Evolutionary conservation across 352 stramenopile species (phyloP).

Genomic region (Globisporangium camurandrum): DNA sequence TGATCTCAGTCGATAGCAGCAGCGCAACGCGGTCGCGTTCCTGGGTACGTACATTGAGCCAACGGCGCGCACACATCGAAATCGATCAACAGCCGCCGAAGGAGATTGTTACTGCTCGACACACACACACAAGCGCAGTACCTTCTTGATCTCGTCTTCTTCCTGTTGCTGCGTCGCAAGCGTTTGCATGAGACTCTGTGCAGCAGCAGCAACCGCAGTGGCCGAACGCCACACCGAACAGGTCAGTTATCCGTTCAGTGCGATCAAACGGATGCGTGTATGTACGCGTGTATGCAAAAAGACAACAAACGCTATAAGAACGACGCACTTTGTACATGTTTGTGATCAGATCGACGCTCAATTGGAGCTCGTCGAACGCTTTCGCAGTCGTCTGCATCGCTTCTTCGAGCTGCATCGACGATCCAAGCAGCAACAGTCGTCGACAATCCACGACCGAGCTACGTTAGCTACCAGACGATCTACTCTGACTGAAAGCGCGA

Average conservation of each 20-base stretch:
- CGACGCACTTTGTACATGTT: constrained; percentile 78
- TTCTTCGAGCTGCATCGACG: constrained; percentile 47
- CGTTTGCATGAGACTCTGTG: constrained; percentile 38
- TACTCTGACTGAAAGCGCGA: no score
- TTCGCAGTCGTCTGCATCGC: constrained; percentile 39
- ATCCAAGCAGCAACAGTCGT: background rate
- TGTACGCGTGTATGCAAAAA: background rate
- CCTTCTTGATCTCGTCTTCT: constrained; percentile 49
- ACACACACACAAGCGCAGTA: constrained; percentile 9
- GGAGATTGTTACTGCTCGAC: background rate
- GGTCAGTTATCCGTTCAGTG: background rate
- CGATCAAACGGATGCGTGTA: background rate
- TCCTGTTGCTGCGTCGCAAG: constrained; percentile 41
- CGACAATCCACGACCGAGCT: background rate
- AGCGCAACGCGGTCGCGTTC: constrained; percentile 46
- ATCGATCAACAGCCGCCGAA: no score
- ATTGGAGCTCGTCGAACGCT: constrained; percentile 66
- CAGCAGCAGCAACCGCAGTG: background rate
- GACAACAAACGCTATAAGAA: background rate
- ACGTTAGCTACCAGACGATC: no score
- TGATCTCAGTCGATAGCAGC: constrained; percentile 58
- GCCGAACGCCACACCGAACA: background rate
- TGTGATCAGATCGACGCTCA: constrained; percentile 79
- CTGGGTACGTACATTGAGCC: constrained; percentile 11
- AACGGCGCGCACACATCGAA: no score